Evolutionary conservation across 1,139 yeast genomes (phyloP).

Genomic region (Tardiomyces depauwii): DNA sequence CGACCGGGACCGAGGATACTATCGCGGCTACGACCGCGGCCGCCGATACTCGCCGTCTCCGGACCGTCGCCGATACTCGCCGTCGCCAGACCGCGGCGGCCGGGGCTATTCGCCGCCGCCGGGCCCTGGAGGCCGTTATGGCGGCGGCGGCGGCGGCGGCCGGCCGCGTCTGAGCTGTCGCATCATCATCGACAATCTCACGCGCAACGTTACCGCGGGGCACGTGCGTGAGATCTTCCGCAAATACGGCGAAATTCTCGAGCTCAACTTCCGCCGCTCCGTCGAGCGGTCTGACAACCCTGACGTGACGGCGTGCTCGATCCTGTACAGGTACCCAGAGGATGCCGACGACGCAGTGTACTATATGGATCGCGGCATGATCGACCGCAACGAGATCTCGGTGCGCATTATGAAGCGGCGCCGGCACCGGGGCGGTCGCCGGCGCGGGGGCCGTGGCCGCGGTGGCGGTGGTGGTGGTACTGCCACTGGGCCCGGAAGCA

Average conservation of each 20-base stretch:
- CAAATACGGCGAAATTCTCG: constrained; percentile 15
- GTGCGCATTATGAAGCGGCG: constrained; percentile 6
- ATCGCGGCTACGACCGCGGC: no score
- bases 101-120: not conserved
- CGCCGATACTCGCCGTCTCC: not conserved
- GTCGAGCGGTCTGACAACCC: constrained; percentile 1
- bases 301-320: constrained; percentile 8
- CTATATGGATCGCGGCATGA: constrained; percentile 19
- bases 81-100: not conserved
- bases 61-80: not conserved
- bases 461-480: no score
- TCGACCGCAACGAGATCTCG: constrained; percentile 12
- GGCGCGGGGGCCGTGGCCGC: not conserved
- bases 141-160: not conserved
- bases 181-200: constrained; percentile 14
- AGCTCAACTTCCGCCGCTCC: constrained; percentile 10
- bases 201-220: constrained; percentile 9
- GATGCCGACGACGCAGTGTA: constrained; percentile 15
- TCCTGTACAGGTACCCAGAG: constrained; percentile 10
- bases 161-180: not conserved
- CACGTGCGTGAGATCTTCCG: constrained; percentile 20
- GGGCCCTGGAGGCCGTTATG: not conserved
- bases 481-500: no score
- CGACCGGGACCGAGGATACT: no score
- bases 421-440: not conserved